A percentile compares a stretch with the other conserved stretches of the same genome.
These are phyloP conservation scores for Helicostylum pulchrum DNA, from an alignment of 192 early-diverging fungal genomes.

Conservation along the genomic window DNA sequence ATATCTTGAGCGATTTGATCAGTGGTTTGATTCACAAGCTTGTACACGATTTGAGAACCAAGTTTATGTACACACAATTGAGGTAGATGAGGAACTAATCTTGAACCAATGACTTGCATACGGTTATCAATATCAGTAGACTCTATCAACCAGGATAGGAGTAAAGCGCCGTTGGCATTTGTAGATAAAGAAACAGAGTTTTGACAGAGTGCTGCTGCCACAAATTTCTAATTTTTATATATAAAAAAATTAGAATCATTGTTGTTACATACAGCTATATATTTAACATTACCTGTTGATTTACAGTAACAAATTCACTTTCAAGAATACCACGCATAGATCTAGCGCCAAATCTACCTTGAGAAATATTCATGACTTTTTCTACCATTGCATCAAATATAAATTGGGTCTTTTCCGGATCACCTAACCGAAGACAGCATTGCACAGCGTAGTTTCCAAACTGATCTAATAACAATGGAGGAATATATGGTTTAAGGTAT, in stretches of 20 bases:
- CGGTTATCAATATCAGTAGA: slow-evolving; percentile 75
- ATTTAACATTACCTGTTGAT: slow-evolving; percentile 57
- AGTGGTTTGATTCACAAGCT: slow-evolving; percentile 81
- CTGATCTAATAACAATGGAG: slow-evolving; percentile 90
- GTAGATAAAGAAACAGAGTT: slow-evolving; percentile 74
- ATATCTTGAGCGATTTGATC: slow-evolving; percentile 85
- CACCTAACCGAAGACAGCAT: slow-evolving; percentile 81
- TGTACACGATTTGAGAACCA: slow-evolving; percentile 73
- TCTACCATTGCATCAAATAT: slow-evolving; percentile 90
- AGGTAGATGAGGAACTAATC: slow-evolving; percentile 70
- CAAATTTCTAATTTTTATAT: slow-evolving; percentile 69
- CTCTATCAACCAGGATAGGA: slow-evolving; percentile 93
- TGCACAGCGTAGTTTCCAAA: slow-evolving; percentile 99
- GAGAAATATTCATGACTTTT: slow-evolving; percentile 80
- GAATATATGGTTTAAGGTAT: slow-evolving; percentile 65
- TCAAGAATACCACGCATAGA: slow-evolving; percentile 91
- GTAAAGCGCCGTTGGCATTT: slow-evolving; percentile 85
- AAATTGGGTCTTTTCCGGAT: slow-evolving; percentile 74
- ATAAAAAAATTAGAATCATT: neutral
- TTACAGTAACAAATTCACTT: slow-evolving; percentile 70
- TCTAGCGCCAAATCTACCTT: slow-evolving; percentile 91
- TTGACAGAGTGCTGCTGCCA: slow-evolving; percentile 82
- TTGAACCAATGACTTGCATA: slow-evolving; percentile 75
- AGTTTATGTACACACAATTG: slow-evolving; percentile 85
- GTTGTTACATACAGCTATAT: no score